Percentiles rank a stretch among this genome's conserved stretches.
These are phyloP conservation scores for Mycena vulgaris DNA, from an alignment of 768 basidiomycete genomes.

Conservation along the genomic window DNA sequence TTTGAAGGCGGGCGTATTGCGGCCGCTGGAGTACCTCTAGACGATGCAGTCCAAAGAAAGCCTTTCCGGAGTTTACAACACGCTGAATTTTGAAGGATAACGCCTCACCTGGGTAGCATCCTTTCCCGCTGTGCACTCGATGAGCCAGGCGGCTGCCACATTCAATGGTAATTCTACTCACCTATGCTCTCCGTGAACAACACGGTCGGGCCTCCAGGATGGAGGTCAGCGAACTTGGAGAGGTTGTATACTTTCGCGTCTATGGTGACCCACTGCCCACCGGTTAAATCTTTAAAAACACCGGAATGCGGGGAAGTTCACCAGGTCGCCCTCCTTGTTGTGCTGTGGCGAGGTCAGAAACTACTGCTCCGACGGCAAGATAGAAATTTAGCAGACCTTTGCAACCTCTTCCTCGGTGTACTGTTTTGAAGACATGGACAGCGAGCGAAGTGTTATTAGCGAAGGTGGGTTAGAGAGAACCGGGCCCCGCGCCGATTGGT, in stretches of 20 bases:
- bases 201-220: slow-evolving; percentile 88
- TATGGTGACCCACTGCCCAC: slow-evolving; percentile 81
- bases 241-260: slow-evolving; percentile 89
- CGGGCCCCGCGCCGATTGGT: too few relatives aligned
- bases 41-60: slow-evolving; percentile 89
- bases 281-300: slow-evolving; percentile 1
- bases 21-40: slow-evolving; percentile 84
- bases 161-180: slow-evolving; percentile 48
- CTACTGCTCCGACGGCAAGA: background rate
- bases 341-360: slow-evolving; percentile 66
- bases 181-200: slow-evolving; percentile 77
- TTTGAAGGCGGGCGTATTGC: slow-evolving; percentile 79
- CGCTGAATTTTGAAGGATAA: background rate
- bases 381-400: slow-evolving; percentile 11
- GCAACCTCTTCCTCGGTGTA: slow-evolving; percentile 39
- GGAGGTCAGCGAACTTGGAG: slow-evolving; percentile 84
- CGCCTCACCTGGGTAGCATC: slow-evolving; percentile 74
- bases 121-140: slow-evolving; percentile 65
- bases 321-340: slow-evolving; percentile 88
- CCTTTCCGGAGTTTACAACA: slow-evolving; percentile 4
- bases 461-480: too few relatives aligned
- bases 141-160: background rate
- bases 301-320: slow-evolving; percentile 51
- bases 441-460: too few relatives aligned
- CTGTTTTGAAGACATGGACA: slow-evolving; percentile 21